Evolutionary conservation across 345 rosid genomes (phyloP), one percentile per base, ranked within the genome.

Genomic region (Ceriops tagal): DNA sequence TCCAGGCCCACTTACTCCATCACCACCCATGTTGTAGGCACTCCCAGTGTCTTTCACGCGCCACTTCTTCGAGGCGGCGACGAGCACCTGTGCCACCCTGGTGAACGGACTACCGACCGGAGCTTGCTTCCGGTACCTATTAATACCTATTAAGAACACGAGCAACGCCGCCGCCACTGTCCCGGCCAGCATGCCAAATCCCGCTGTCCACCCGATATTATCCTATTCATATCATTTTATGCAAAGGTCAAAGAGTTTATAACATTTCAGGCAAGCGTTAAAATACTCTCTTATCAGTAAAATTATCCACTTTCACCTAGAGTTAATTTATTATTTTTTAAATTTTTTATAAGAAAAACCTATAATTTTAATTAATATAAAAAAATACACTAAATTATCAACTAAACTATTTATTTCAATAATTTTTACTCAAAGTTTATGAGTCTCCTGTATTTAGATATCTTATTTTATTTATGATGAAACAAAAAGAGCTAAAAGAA

Each of bases 91-190:
- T 27, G 81, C 86, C 58, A 93, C 71, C n/a, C 57, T 72, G 1
- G 95, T 82, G 61, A 88, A 76, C 1, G 97, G 97, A 64, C 97
- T 91, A 8, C 96, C 95, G 0, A 78, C 72, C 3, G 92, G 95
- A 20, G 73, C 68, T 52, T 88, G 82, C 46, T 67, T 82, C 56
- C 87, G 74, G 76, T 91, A 93, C 53, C 65, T 77, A 13, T 78
- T 89, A 5, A 83, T 74, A 39, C 98, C 96, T 0, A 71, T 26
- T 35, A 93, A 53, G 73, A 93, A 93, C 62, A 87, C 8, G 0
- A 51, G 56, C 61, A 88, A 53, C 22, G 88, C 88, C 69, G 78
- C 69, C 0, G 71, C 86, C 8, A 89, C 63, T 13, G 81, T 79
- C 43, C 81, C 92, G 5, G 89, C 77, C 52, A 88, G 59, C 60